Evolutionary conservation across 331 rosid genomes (phyloP).

Genomic region (Rosa hybrid): DNA sequence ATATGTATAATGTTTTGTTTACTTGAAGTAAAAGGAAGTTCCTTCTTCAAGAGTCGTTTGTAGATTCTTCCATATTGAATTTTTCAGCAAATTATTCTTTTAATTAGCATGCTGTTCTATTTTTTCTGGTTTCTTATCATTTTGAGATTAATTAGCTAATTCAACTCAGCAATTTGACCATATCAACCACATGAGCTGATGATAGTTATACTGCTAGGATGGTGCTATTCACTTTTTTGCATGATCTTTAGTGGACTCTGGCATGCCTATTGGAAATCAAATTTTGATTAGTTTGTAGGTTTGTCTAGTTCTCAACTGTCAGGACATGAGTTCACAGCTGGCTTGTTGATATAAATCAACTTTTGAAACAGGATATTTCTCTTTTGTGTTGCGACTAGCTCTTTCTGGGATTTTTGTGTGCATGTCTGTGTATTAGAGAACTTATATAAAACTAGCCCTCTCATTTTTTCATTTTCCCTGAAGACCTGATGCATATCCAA

Average conservation of each 20-base stretch:
- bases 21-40: not conserved
- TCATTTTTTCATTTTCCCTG: too few relatives aligned
- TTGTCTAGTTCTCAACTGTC: not conserved
- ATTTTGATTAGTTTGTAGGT: conserved; percentile 5
- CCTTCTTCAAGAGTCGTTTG: not conserved
- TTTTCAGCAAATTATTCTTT: not conserved
- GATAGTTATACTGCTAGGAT: not conserved
- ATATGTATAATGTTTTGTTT: not conserved
- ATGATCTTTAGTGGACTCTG: not conserved
- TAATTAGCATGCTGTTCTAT: not conserved
- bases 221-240: not conserved
- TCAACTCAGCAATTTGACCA: not conserved
- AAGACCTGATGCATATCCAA: not conserved
- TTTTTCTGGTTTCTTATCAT: not conserved
- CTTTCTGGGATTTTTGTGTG: not conserved
- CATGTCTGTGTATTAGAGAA: not conserved
- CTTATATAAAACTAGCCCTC: not conserved
- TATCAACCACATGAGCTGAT: not conserved
- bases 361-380: not conserved
- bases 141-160: not conserved
- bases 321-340: conserved; percentile 1
- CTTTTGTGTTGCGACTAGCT: not conserved
- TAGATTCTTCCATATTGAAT: not conserved
- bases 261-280: not conserved
- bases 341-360: not conserved